Conservation (phyloP, 495 filamentous ascomycete species). For the Rhypophila decipiens region DNA sequence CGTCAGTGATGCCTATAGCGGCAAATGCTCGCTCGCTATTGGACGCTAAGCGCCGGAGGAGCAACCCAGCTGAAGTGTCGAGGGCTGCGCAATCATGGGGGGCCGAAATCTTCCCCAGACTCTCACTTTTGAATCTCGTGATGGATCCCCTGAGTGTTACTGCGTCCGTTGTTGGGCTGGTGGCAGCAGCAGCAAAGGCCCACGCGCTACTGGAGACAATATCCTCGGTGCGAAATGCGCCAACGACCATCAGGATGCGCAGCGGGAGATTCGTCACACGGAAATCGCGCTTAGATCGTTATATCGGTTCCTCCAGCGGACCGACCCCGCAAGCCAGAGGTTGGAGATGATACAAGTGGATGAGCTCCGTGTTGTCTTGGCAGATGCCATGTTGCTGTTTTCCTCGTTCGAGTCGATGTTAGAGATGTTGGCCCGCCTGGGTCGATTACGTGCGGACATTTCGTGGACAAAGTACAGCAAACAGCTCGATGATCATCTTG, state of each 20-base stretch:
- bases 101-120: no score
- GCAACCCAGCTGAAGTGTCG: no score
- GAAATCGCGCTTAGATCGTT: conserved; percentile 2
- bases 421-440: not conserved
- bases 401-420: conserved; percentile 6
- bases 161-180: conserved; percentile 4
- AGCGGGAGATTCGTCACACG: conserved; percentile 1
- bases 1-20: no score
- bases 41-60: no score
- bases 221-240: conserved; percentile 1
- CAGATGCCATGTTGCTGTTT: conserved; percentile 8
- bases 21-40: no score
- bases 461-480: conserved; percentile 2
- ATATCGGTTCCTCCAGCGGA: not conserved
- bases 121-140: no score
- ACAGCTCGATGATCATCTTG: conserved; percentile 7
- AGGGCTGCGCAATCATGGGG: no score
- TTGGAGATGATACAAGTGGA: conserved; percentile 6
- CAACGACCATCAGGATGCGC: conserved; percentile 4
- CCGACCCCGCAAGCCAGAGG: not conserved
- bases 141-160: conserved; percentile 10
- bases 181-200: conserved; percentile 3
- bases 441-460: not conserved
- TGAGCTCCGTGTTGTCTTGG: conserved; percentile 3
- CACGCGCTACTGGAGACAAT: not conserved